phyloP scores from a whole-genome alignment of 1,284 basidiomycete species.

The Retiboletus fuscus region DNA sequence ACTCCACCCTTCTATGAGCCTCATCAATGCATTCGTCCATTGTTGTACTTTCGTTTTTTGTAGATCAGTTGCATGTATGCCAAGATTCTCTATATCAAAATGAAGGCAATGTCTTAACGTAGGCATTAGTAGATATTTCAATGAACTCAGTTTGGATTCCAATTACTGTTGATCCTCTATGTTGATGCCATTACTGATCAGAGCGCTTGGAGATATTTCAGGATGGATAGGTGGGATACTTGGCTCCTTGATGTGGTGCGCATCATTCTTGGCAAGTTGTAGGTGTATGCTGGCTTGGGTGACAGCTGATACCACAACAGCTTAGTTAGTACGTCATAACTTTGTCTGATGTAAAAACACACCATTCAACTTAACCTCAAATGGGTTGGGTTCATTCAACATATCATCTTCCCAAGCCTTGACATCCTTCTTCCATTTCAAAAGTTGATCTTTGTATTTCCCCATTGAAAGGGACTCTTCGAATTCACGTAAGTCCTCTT shows the following conservation, averaged over 20 bases:
- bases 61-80: too few relatives aligned
- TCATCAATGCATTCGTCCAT: not conserved
- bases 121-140: not conserved
- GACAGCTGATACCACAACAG: not conserved
- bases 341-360: not conserved
- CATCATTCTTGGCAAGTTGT: not conserved
- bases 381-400: not conserved
- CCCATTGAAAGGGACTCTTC: not conserved
- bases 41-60: not conserved
- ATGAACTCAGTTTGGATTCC: too few relatives aligned
- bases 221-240: not conserved
- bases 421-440: not conserved
- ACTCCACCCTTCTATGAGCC: too few relatives aligned
- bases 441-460: not conserved
- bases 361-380: conserved; percentile 4
- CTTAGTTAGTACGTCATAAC: not conserved
- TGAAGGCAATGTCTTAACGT: not conserved
- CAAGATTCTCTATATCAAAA: too few relatives aligned
- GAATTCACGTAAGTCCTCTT: not conserved
- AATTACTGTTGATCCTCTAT: conserved; percentile 4
- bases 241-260: not conserved
- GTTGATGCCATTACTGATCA: not conserved
- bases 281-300: conserved; percentile 6
- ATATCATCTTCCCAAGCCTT: conserved; percentile 11
- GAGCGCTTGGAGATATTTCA: not conserved